Base-by-base conservation (phyloP, 805 yeast species). In the Lipomyces orientalis region DNA sequence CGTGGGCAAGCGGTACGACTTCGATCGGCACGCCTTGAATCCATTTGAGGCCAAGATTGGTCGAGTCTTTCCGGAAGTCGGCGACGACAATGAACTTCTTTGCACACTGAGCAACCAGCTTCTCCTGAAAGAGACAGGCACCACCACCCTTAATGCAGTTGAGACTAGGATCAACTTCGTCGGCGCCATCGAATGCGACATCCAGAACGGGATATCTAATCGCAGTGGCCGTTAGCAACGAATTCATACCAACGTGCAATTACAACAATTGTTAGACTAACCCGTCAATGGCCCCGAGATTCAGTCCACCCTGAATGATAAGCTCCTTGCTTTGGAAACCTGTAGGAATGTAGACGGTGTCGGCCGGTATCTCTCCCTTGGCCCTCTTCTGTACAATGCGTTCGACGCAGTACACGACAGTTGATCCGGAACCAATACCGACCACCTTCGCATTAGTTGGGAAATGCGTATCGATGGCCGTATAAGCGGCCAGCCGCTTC, bases 131-230 rank as follows among this genome's bases (percentile, higher is more conserved):
- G 70, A 93, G 83, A 79, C 99, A 95, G 1, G 98, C 99, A 54
- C 99, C 99, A 60, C 99, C 99, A 73, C 99, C 99, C 80, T 95
- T 95, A 78, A 95, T 95, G 75, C 93, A 88, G 76, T 93, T 91
- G 74, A 95, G 83, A 25, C 83, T 76, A 4, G 86, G 76, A 79
- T 94, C 99, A 66, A 93, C 93, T 79, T 95, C 99, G 79, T 95
- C 99, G 1, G 99, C 98, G 57, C 99, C 99, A 79, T 95, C 99
- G 77, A 95, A 95, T 1, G 97, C 97, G 73, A 95, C 87, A 77
- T 95, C 99, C 57, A 95, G 81, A 33, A 84, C 84, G 1, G 97
- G 91, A 60, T 71, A 71, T 8, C 71, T 61, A 14, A 6, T 5
- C 25, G 39, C 22, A 39, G 22, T n/a, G 12, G 19, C 10, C 57